Conservation (phyloP, 495 filamentous ascomycete genomes). For the Xeromyces bisporus region DNA sequence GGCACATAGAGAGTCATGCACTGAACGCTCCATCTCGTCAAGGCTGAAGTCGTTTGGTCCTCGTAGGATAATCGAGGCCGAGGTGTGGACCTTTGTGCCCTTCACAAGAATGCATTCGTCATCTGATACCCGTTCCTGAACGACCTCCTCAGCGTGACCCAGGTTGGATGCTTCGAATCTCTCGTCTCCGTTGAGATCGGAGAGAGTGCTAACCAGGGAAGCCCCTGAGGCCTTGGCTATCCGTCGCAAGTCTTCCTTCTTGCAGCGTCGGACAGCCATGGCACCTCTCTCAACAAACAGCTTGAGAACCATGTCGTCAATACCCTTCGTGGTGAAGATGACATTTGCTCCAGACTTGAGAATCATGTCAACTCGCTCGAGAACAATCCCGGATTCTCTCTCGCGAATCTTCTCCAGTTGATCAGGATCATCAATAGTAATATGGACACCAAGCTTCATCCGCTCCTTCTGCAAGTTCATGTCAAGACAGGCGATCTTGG, state of each 20-base stretch:
- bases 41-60: constrained; percentile 93
- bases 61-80: constrained; percentile 90
- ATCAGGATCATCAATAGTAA: constrained; percentile 91
- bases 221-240: constrained; percentile 95
- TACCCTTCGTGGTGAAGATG: constrained; percentile 91
- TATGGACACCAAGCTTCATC: constrained; percentile 97
- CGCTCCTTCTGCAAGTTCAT: constrained; percentile 98
- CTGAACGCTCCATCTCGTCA: constrained; percentile 97
- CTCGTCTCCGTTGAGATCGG: constrained; percentile 95
- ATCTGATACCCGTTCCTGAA: constrained; percentile 93
- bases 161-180: constrained; percentile 81
- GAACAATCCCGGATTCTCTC: constrained; percentile 78
- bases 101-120: constrained; percentile 97
- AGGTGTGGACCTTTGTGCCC: constrained; percentile 83
- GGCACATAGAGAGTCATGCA: constrained; percentile 91
- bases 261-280: constrained; percentile 91
- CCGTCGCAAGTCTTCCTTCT: constrained; percentile 94
- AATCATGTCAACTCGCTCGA: constrained; percentile 93
- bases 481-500: constrained; percentile 92
- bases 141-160: constrained; percentile 84
- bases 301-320: constrained; percentile 92
- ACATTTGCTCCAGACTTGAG: constrained; percentile 96
- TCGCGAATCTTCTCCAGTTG: constrained; percentile 94
- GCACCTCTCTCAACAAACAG: constrained; percentile 86
- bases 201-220: constrained; percentile 77